phyloP scores from a whole-genome alignment of 2,329 filamentous ascomycete genomes.

The Hirsutella thompsonii region DNA sequence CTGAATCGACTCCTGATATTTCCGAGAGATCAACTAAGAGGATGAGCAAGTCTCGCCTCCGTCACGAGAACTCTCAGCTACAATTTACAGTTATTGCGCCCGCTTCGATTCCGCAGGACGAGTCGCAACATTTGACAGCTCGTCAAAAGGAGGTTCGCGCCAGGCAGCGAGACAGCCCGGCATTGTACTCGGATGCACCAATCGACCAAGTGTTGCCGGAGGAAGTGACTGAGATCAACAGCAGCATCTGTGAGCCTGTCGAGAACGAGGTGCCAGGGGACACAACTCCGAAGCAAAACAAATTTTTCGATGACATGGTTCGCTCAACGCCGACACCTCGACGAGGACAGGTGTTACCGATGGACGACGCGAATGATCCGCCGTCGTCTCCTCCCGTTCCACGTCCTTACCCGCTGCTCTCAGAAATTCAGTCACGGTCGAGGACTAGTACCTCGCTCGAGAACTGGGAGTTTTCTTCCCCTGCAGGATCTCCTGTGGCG shows the following conservation, averaged over 20 bases:
- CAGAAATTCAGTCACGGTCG: slow-evolving; percentile 38
- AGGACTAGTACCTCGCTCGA: slow-evolving; percentile 18
- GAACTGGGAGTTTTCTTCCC: slow-evolving; percentile 45
- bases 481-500: slow-evolving; percentile 35
- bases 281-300: slow-evolving; percentile 31
- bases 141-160: slow-evolving; percentile 67
- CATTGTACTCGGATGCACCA: slow-evolving; percentile 55
- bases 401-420: slow-evolving; percentile 36
- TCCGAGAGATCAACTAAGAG: slow-evolving; percentile 13
- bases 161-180: slow-evolving; percentile 53
- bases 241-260: slow-evolving; percentile 4
- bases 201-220: slow-evolving; percentile 29
- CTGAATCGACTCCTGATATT: slow-evolving; percentile 14
- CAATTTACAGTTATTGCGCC: slow-evolving; percentile 59
- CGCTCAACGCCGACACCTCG: slow-evolving; percentile 48
- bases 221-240: slow-evolving; percentile 7
- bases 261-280: slow-evolving; percentile 14
- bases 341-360: slow-evolving; percentile 35
- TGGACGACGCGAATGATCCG: slow-evolving; percentile 38
- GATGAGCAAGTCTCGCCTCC: slow-evolving; percentile 36
- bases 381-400: slow-evolving; percentile 47
- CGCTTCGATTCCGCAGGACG: slow-evolving; percentile 35
- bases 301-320: slow-evolving; percentile 36
- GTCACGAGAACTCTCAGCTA: slow-evolving; percentile 75
- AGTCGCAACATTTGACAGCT: slow-evolving; percentile 67